Conservation (phyloP, 441 rosid species). For the Bocquillonia castaneifolia region DNA sequence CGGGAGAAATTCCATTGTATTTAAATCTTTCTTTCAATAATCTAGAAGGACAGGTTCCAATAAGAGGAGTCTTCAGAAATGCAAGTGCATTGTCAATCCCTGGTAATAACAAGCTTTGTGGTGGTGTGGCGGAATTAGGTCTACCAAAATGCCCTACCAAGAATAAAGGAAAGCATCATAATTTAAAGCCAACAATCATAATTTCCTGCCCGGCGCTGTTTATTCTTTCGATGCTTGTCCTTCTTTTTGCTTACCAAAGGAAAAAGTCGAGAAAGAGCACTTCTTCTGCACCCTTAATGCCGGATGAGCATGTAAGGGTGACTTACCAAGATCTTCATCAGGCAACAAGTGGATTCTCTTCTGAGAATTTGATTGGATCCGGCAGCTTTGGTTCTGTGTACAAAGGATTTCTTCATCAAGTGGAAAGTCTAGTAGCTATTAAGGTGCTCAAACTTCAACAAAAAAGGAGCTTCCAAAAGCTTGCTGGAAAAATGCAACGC, state of each 20-base stretch:
- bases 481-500: constrained; percentile 23
- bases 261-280: neutral
- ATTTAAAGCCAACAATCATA: neutral
- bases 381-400: constrained; percentile 30
- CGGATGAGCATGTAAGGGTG: neutral
- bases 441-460: constrained; percentile 27
- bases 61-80: constrained; percentile 12
- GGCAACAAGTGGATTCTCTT: constrained; percentile 23
- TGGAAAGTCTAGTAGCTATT: constrained; percentile 9
- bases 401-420: constrained; percentile 17
- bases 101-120: constrained; percentile 23
- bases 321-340: constrained; percentile 6
- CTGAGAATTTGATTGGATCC: constrained; percentile 14
- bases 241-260: neutral
- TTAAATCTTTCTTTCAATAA: constrained; percentile 17
- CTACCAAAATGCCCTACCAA: constrained; percentile 11
- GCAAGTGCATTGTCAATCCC: neutral
- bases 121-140: constrained; percentile 18
- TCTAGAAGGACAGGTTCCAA: constrained; percentile 5
- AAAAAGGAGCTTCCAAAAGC: constrained; percentile 22
- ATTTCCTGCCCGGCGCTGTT: neutral
- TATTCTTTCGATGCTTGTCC: neutral
- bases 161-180: neutral
- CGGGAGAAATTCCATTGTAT: constrained; percentile 13
- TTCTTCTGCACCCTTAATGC: neutral